Base-by-base conservation (phyloP, 768 basidiomycete species). In the Coprinopsis cinerea region DNA sequence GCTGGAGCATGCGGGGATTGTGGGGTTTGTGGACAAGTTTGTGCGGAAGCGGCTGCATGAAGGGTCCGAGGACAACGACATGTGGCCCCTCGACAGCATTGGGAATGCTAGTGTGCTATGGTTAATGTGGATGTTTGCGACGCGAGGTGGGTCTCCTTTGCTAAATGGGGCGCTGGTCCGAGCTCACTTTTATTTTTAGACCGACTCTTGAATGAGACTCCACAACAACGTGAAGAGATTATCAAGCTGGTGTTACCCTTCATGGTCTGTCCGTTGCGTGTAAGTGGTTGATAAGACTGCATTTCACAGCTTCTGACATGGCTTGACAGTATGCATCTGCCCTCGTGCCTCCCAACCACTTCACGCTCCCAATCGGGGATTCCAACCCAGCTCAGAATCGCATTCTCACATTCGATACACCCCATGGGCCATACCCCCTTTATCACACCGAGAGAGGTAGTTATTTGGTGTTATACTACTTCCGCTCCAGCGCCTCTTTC, bases 281-380 rank as follows among this genome's bases (percentile, higher is more conserved):
- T 50, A 35, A 25, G 48, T 42, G 5, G 25, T 2, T 5, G 11
- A 13, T 26, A 11, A 20, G 11, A 23, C 28, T 24, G 14, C 37
- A 5, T 41, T n/a, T 10, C 11, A 24, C 15, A 15, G 6, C 9
- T 15, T 34, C 5, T 4, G 54, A 82, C 49, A 67, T 74, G 44
- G 73, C 78, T 2, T 71, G 69, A 47, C 73, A 79, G 25, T 59
- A 65, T 79, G 1, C 62, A 75, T 4, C 70, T 20, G 52, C 79
- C 30, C 67, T 77, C 35, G 82, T 81, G 0, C 84, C 87, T 0
- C 79, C 83, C 13, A 68, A 77, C 48, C 82, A 85, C 59, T 81
- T 74, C 57, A 27, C 62, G 47, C 64, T 88, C 27, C 84, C 86
- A 0, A 44, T 53, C 53, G 51, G 58, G 49, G 41, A 47, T 49